Conservation (phyloP, 2,329 filamentous ascomycete genomes). For the Xylariaceae sp. region DNA sequence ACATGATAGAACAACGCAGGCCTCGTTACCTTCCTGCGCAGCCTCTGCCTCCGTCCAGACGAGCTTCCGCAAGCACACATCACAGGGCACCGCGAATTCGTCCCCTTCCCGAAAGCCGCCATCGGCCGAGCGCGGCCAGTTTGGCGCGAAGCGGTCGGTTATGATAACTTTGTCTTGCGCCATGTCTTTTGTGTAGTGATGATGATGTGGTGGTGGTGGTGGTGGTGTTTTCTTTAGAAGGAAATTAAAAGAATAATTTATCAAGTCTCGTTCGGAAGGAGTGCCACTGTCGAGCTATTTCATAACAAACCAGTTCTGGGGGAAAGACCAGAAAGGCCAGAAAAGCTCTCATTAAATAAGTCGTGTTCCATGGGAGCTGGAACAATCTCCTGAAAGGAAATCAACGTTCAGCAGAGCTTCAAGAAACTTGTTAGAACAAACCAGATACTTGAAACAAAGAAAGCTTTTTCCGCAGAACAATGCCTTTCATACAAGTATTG, state of each 20-base stretch:
- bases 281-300: too few species aligned
- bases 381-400: slow-evolving; percentile 2
- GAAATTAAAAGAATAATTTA: too few species aligned
- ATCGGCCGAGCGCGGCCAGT: slow-evolving; percentile 7
- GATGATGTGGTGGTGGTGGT: neutral
- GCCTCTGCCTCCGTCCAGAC: neutral
- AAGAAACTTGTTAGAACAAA: neutral
- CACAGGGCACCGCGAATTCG: neutral
- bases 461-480: neutral
- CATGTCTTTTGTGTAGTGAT: neutral
- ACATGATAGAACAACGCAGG: slow-evolving; percentile 1
- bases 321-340: too few species aligned
- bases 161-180: neutral
- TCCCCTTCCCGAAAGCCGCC: neutral
- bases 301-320: too few species aligned
- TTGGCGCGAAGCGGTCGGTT: slow-evolving; percentile 3
- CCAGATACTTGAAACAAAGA: slow-evolving; percentile 1
- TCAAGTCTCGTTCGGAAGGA: too few species aligned
- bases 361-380: neutral
- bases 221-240: neutral
- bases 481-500: neutral
- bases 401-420: neutral
- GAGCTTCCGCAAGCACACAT: slow-evolving; percentile 1
- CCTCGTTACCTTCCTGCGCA: neutral
- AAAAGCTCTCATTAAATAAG: too few species aligned